Base-by-base conservation (phyloP, 2,329 filamentous ascomycete genomes). In the Cercospora zeina region DNA sequence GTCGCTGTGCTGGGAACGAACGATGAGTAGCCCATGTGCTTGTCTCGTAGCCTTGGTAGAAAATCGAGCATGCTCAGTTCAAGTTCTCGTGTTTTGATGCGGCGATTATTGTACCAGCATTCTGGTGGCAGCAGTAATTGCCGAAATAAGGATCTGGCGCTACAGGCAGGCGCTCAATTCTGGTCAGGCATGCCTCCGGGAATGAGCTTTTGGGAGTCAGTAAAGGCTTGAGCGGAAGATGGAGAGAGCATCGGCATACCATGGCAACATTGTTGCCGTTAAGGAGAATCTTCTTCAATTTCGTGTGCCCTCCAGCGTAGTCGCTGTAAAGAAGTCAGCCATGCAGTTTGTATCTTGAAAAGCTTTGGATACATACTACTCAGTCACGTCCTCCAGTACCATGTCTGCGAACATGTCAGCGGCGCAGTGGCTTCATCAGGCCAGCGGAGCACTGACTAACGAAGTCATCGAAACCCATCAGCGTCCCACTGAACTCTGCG, bases 211-310 rank as follows among this genome's bases (percentile, higher is more conserved):
- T 24, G 47, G 9, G 14, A 1, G 36, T 58, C 21, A 58, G 56
- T 16, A 56, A 10, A 19, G 36, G n/a, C 21, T 34, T 39, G 3
- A 5, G 24, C 13, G 6, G 13, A 24, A 21, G 16, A 6, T 13
- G 37, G 10, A 47, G 19, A 24, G 27, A 21, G n/a, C 19, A 3
- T 21, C 16, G 10, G 69, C 82, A 60, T 84, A 96, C 95, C 95
- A 99, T 99, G 89, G 93, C 97, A 67, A 99, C 91, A 73, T 97
- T 97, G 80, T 99, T 99, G 61, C 95, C 95, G 73, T 99, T 99
- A 39, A 99, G 81, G 45, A 99, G 80, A 65, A 99, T 96, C 82
- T 97, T 97, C 56, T 92, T 85, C 42, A 99, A 85, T 77, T 96
- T 96, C 50, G 87, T 90, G 50, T 77, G 93, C 71, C 89, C 87